phyloP scores from a whole-genome alignment of 2,329 filamentous ascomycete species.

The Fusarium sp. region DNA sequence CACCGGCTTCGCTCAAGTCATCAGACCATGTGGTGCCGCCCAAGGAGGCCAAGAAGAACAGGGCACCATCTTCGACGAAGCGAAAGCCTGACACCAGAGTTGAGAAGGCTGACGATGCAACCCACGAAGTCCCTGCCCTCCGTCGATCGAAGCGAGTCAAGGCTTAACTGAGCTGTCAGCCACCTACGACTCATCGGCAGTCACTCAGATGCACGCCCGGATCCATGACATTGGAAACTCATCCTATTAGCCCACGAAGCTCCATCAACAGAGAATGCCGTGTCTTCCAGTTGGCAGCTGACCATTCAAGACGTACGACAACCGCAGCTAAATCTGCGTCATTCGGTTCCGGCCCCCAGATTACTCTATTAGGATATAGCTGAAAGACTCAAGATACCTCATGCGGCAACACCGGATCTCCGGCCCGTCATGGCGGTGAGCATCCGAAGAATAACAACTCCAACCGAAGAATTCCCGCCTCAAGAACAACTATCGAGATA shows the following conservation, averaged over 20 bases:
- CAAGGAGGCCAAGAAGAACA: constrained; percentile 18
- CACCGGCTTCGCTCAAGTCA: constrained; percentile 30
- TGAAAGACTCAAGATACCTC: constrained; percentile 4
- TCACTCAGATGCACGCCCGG: background rate
- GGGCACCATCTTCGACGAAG: constrained; percentile 32
- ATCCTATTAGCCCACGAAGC: background rate
- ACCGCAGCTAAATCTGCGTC: background rate
- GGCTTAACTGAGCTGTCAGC: constrained; percentile 13
- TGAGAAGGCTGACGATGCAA: constrained; percentile 23
- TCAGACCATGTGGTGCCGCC: constrained; percentile 4
- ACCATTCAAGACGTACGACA: background rate
- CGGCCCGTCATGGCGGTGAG: constrained; percentile 40
- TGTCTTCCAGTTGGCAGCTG: constrained; percentile 1
- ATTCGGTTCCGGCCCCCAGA: background rate
- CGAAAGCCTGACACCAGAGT: constrained; percentile 30
- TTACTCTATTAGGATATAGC: constrained; percentile 4
- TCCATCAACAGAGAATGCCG: background rate
- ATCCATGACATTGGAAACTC: background rate
- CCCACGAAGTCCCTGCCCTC: constrained; percentile 25
- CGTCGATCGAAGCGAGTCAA: constrained; percentile 43
- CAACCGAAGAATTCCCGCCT: constrained; percentile 42
- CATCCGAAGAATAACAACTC: constrained; percentile 39
- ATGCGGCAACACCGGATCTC: constrained; percentile 24
- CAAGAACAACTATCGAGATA: constrained; percentile 11
- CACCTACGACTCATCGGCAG: background rate